These are phyloP conservation scores for Passiflora organensis DNA, from an alignment of 345 rosid species.

Conservation along the genomic window DNA sequence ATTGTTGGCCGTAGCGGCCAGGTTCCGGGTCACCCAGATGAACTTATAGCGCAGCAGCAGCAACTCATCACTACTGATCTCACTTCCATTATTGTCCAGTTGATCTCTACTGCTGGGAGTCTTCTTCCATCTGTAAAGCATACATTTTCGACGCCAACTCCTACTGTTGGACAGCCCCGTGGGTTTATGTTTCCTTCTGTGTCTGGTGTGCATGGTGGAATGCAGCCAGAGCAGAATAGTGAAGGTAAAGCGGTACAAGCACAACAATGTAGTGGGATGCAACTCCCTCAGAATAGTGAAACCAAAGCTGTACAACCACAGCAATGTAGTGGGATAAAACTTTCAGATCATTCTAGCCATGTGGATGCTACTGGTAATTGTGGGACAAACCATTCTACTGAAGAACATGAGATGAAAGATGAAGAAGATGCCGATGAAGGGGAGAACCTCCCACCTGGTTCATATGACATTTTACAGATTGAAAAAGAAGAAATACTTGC, in stretches of 20 bases:
- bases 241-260: no score
- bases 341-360: constrained; percentile 37
- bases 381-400: constrained; percentile 35
- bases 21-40: constrained; percentile 43
- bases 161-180: constrained; percentile 45
- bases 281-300: no score
- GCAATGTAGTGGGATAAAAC: constrained; percentile 29
- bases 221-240: constrained; percentile 32
- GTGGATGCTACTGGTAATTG: constrained; percentile 23
- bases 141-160: constrained; percentile 36
- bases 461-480: constrained; percentile 82
- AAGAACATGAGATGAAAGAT: constrained; percentile 76
- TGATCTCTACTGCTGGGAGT: constrained; percentile 91
- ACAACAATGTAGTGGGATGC: no score
- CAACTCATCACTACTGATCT: constrained; percentile 83
- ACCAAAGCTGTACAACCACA: constrained; percentile 31
- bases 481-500: constrained; percentile 99
- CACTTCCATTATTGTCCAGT: constrained; percentile 83
- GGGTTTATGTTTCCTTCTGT: constrained; percentile 45
- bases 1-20: constrained; percentile 52
- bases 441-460: constrained; percentile 88
- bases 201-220: constrained; percentile 28
- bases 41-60: constrained; percentile 63
- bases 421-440: constrained; percentile 95
- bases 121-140: constrained; percentile 88